These are phyloP conservation scores for Chytriomyces sp. DNA, from an alignment of 192 early-diverging fungal genomes.

Conservation along the genomic window DNA sequence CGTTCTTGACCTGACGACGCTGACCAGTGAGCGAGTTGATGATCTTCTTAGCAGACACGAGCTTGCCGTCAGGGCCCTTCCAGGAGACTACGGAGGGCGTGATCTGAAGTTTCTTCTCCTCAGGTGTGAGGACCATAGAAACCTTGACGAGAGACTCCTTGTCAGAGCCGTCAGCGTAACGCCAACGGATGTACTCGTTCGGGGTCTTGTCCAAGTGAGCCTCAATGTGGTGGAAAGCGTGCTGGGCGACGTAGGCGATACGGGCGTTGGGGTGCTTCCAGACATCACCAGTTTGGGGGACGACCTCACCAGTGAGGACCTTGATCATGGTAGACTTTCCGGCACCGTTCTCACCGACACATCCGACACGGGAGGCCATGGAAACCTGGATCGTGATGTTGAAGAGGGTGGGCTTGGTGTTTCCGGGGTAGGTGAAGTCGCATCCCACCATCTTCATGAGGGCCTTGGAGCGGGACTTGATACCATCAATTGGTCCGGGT, in stretches of 20 bases:
- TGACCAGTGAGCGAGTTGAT: too few species aligned
- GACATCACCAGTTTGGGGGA: constrained; percentile 65
- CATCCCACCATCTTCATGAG: constrained; percentile 73
- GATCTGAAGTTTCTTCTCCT: constrained; percentile 56
- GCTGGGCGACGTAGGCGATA: constrained; percentile 84
- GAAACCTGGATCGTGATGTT: constrained; percentile 60
- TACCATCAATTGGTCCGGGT: constrained; percentile 51
- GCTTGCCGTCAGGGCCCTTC: too few species aligned
- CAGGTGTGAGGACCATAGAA: constrained; percentile 60
- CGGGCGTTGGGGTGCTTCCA: constrained; percentile 78
- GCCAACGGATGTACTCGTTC: constrained; percentile 79
- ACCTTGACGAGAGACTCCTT: constrained; percentile 69
- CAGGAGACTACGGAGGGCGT: too few species aligned
- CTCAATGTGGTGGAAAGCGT: too few species aligned
- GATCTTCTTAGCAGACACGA: constrained; percentile 44
- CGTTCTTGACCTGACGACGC: constrained; percentile 73
- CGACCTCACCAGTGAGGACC: constrained; percentile 71
- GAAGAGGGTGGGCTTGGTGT: constrained; percentile 51
- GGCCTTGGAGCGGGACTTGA: constrained; percentile 70
- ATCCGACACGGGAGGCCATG: constrained; percentile 77
- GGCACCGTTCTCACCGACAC: constrained; percentile 82
- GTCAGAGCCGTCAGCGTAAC: constrained; percentile 74
- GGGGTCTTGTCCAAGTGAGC: constrained; percentile 77
- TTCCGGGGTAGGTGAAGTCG: constrained; percentile 71
- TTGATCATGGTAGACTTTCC: constrained; percentile 75